These are phyloP conservation scores for Trypanosoma theileri DNA, from an alignment of 208 protist genomes.

Conservation along the genomic window DNA sequence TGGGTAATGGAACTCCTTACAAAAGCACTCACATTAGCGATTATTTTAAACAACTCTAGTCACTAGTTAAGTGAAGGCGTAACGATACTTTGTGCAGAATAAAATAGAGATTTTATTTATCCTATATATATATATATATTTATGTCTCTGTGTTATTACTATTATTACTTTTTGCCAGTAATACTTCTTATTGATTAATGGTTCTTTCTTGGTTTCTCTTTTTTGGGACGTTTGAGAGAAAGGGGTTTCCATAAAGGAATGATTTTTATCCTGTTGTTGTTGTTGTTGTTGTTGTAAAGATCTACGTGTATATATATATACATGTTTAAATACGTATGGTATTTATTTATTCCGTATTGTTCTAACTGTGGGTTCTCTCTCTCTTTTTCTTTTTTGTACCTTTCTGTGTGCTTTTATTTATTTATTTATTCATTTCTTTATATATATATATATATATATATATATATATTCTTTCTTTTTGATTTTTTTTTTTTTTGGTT, in stretches of 20 bases:
- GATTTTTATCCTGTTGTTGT: neutral
- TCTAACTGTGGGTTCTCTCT: too few relatives aligned
- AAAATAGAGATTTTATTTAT: too few relatives aligned
- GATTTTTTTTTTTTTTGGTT: slow-evolving; percentile 13
- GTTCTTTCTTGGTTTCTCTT: too few relatives aligned
- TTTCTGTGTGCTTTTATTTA: neutral
- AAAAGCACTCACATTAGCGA: slow-evolving; percentile 38
- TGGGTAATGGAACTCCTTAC: slow-evolving; percentile 49
- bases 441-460: too few relatives aligned
- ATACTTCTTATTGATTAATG: too few relatives aligned
- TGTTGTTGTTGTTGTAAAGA: neutral
- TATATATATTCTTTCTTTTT: slow-evolving; percentile 1
- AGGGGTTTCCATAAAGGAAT: too few relatives aligned
- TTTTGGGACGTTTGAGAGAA: too few relatives aligned
- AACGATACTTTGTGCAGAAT: too few relatives aligned
- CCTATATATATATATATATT: too few relatives aligned
- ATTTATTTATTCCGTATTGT: neutral
- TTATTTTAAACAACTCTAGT: slow-evolving; percentile 21
- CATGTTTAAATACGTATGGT: slow-evolving; percentile 13
- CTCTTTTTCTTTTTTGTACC: slow-evolving; percentile 9
- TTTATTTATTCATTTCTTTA: too few relatives aligned
- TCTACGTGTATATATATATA: neutral
- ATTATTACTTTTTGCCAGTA: too few relatives aligned
- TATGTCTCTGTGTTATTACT: too few relatives aligned
- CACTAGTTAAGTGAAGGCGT: slow-evolving; percentile 3